Base-by-base conservation (phyloP, 1,284 basidiomycete genomes). In the Cryptococcus sp. region DNA sequence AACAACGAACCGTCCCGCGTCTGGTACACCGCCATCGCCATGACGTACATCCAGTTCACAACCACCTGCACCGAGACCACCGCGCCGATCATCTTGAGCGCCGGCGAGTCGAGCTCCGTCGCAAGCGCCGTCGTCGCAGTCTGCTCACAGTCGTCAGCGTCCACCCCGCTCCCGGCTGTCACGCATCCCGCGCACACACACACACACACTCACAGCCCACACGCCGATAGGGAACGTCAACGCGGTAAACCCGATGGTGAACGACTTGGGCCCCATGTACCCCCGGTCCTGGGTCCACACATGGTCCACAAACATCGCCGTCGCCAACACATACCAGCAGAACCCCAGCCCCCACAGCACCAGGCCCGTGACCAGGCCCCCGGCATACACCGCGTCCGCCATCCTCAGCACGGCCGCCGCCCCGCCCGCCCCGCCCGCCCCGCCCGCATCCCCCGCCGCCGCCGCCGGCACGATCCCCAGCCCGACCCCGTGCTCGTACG, bases 91-190 rank as follows among this genome's bases (percentile, higher is more conserved):
- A 77, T 48, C 77, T 80, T 69, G 70, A 85, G 83, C 2, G 69
- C 66, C 0, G 80, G 80, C 35, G 85, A 82, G 50, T 81, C 79
- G 54, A 88, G 80, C 21, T 81, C 79, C 1, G 57, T 60, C 0
- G 80, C 81, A 0, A 88, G 77, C 21, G 77, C 75, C 16, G 85
- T 80, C 0, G 85, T 85, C 2, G 85, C 78, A 38, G 84, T 84
- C 1, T 51, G 28, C 16, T 9, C 4, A 33, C 28, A 33, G 4
- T 9, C 9, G 18, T 24, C 45, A 44, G 33, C 11, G 45, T 46
- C 4, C 23, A 16, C 45, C 16, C 24, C n/a, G n/a, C n/a, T n/a
- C n/a, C n/a, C n/a, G n/a, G 46, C 11, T 43, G n/a, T 37, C 33
- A 37, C 11, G n/a, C 44, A 37, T n/a, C n/a, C n/a, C n/a, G n/a